phyloP scores from a whole-genome alignment of 371 early-diverging fungal genomes.

The Fennellomyces sp. region DNA sequence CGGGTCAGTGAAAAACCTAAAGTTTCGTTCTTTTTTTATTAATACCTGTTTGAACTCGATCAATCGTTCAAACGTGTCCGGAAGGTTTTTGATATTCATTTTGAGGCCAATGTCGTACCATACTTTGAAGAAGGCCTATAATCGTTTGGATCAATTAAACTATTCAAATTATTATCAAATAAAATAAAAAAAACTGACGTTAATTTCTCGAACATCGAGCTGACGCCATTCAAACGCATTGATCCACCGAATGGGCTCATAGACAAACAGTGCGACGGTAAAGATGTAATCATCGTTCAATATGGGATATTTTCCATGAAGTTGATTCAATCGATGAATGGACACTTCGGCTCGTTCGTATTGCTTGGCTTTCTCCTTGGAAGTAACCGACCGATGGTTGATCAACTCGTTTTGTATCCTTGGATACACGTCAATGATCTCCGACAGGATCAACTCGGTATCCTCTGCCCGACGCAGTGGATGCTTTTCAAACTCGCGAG shows the following conservation, averaged over 20 bases:
- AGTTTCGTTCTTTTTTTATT: not conserved
- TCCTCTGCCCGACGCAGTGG: constrained; percentile 51
- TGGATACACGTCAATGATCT: constrained; percentile 42
- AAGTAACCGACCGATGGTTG: constrained; percentile 18
- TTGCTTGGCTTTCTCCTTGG: constrained; percentile 33
- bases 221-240: constrained; percentile 51
- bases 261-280: constrained; percentile 46
- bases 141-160: not conserved
- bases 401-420: constrained; percentile 34
- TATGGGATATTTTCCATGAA: constrained; percentile 55
- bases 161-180: not conserved
- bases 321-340: constrained; percentile 45
- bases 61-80: constrained; percentile 39
- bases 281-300: constrained; percentile 52
- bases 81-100: constrained; percentile 57
- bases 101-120: constrained; percentile 43
- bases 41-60: constrained; percentile 27
- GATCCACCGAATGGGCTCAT: constrained; percentile 47
- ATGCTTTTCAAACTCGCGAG: constrained; percentile 41
- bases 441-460: constrained; percentile 46
- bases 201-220: constrained; percentile 43
- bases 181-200: constrained; percentile 29
- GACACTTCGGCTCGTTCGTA: constrained; percentile 31
- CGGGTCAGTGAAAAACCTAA: not conserved
- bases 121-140: constrained; percentile 34